Base-by-base conservation (phyloP, 1,139 yeast species). In the Candida sanyaensis region DNA sequence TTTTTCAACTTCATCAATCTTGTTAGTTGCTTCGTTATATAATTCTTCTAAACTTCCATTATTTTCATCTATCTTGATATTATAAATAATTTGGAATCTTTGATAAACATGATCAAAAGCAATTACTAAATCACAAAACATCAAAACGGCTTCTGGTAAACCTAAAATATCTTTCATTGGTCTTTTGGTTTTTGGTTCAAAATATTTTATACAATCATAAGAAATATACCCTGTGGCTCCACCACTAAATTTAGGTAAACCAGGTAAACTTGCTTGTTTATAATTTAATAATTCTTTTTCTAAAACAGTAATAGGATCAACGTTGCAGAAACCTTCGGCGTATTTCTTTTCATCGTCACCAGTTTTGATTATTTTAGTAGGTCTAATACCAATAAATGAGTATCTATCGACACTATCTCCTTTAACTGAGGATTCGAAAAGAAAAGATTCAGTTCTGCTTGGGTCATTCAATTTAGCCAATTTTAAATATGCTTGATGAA, bases 141-240 rank as follows among this genome's bases (percentile, higher is more conserved):
- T 91, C 64, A 93, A 72, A 6, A 87, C 86, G 1, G 97, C 87
- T 69, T 93, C 99, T 0, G 99, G 99, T 11, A 93, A 78, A 51
- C 86, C 70, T 57, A 93, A 71, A 1, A 86, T 84, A 65, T 93
- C 98, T 58, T 86, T 82, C 60, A 92, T 74, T 7, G 79, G 80
- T 56, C 90, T 80, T 50, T 77, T 77, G 1, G 98, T 92, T 60
- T 79, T 86, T 49, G 99, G 99, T 68, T 93, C 99, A 60, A 93
- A 93, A 67, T 93, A 93, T 62, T 90, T 88, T 62, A 93, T 87
- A 73, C 99, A 93, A 66, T 95, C 99, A 61, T 93, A 93, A 0
- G 97, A 89, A 42, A 93, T 84, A 63, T 91, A 93, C 0, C 99
- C 99, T 45, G 93, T 80, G 8, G 98, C 98, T 54, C 99, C 99